phyloP scores from a whole-genome alignment of 2,329 filamentous ascomycete species.

The Alternaria atra region DNA sequence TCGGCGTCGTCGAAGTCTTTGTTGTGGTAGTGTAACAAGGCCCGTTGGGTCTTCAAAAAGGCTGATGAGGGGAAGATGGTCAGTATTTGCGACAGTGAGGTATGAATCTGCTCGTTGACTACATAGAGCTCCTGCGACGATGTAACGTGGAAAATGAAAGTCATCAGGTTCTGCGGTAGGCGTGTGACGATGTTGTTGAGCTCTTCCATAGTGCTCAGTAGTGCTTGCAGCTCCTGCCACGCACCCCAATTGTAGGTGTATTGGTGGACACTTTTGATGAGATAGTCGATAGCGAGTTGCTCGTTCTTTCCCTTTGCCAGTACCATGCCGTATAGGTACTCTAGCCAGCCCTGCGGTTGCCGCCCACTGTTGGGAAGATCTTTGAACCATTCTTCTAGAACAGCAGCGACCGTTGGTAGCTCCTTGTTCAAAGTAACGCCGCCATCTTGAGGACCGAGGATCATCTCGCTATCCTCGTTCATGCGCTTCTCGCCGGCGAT shows the following conservation, averaged over 20 bases:
- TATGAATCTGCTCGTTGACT: slow-evolving; percentile 77
- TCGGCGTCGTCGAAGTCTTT: slow-evolving; percentile 77
- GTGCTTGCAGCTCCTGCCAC: slow-evolving; percentile 88
- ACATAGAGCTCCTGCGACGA: slow-evolving; percentile 93
- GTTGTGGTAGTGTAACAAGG: slow-evolving; percentile 87
- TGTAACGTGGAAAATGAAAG: slow-evolving; percentile 91
- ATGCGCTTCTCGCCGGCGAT: slow-evolving; percentile 95
- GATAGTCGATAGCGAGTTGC: slow-evolving; percentile 80
- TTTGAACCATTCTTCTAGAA: slow-evolving; percentile 82
- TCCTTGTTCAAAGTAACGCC: slow-evolving; percentile 88
- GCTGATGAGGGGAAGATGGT: slow-evolving; percentile 86
- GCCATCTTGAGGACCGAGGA: slow-evolving; percentile 90
- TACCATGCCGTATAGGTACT: slow-evolving; percentile 91
- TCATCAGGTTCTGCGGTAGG: slow-evolving; percentile 89
- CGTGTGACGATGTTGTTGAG: slow-evolving; percentile 75
- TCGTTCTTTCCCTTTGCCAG: slow-evolving; percentile 92
- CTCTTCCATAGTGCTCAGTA: slow-evolving; percentile 84
- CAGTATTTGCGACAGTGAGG: slow-evolving; percentile 78
- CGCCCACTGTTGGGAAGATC: slow-evolving; percentile 66
- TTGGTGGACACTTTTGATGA: slow-evolving; percentile 86
- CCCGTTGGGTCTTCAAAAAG: slow-evolving; percentile 89
- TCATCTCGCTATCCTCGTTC: slow-evolving; percentile 96
- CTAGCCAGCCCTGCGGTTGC: slow-evolving; percentile 88
- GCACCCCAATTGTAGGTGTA: slow-evolving; percentile 98
- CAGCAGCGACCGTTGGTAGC: slow-evolving; percentile 75